Conservation (phyloP, 176 grass and related monocot species). For the Avena eriantha region DNA sequence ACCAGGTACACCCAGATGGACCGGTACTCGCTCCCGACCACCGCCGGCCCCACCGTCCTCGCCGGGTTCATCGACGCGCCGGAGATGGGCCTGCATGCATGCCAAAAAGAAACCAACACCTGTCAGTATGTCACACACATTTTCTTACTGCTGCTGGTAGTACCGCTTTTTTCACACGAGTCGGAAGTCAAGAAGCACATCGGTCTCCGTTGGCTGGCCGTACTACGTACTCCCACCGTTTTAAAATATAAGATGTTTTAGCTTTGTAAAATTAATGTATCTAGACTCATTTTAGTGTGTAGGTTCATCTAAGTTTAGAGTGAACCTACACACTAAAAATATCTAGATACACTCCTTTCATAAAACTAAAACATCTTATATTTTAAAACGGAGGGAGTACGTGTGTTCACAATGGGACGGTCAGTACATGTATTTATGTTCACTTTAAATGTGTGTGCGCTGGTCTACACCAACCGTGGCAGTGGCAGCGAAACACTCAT, state of each 20-base stretch:
- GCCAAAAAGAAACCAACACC: neutral
- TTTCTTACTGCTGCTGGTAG: neutral
- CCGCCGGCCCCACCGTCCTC: slow-evolving; percentile 68
- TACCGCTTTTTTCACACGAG: neutral
- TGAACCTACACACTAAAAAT: too few relatives aligned
- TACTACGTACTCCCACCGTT: too few relatives aligned
- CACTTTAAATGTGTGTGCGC: slow-evolving; percentile 41
- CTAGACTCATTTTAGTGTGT: too few relatives aligned
- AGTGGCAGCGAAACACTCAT: neutral
- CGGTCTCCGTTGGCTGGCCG: neutral
- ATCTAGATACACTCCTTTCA: too few relatives aligned
- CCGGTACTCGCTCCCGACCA: slow-evolving; percentile 59
- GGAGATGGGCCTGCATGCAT: slow-evolving; percentile 74
- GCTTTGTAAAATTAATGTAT: too few relatives aligned
- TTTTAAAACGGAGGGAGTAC: too few relatives aligned
- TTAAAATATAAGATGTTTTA: too few relatives aligned
- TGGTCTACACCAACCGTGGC: slow-evolving; percentile 51
- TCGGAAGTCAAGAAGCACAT: neutral
- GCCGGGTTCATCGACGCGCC: slow-evolving; percentile 96
- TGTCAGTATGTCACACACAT: neutral
- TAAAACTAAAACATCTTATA: too few relatives aligned
- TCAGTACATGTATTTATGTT: slow-evolving; percentile 17
- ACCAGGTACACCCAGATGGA: slow-evolving; percentile 90
- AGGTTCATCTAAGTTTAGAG: too few relatives aligned
- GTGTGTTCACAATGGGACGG: slow-evolving; percentile 19